A percentile compares a stretch with the other conserved stretches of the same genome.
Evolutionary conservation across 75 land plant genomes (phyloP).

Genomic region (Chamaecyparis obtusa): DNA sequence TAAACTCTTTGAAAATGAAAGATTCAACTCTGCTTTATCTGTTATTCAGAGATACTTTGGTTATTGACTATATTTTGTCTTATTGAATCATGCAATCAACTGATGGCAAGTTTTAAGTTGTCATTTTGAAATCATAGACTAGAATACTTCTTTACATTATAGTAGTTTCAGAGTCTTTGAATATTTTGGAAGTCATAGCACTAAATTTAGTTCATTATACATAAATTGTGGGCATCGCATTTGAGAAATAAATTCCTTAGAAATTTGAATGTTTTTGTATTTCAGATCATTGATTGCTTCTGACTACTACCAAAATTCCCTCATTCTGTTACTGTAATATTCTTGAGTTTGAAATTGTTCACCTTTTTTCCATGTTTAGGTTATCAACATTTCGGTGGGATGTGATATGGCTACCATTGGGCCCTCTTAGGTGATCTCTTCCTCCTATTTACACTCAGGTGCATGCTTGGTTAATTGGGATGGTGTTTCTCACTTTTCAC

Average conservation of each 20-base stretch:
- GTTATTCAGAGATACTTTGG: background rate
- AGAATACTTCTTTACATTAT: background rate
- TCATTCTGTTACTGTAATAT: background rate
- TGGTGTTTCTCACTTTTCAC: background rate
- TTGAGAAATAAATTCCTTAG: background rate
- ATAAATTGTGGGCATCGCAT: background rate
- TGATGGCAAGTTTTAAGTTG: background rate
- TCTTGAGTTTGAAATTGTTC: slow-evolving; percentile 1
- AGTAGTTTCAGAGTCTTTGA: background rate
- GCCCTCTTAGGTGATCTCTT: slow-evolving; percentile 44
- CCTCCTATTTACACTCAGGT: background rate
- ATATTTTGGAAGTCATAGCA: background rate
- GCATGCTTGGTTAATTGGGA: background rate
- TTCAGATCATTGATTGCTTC: background rate
- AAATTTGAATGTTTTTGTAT: background rate
- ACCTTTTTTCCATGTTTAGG: slow-evolving; percentile 18
- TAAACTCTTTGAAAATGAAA: background rate
- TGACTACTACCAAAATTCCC: background rate
- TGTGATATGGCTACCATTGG: slow-evolving; percentile 65
- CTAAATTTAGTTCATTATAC: background rate
- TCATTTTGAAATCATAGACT: background rate
- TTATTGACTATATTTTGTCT: background rate
- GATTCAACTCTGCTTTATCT: background rate
- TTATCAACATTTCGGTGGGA: slow-evolving; percentile 64
- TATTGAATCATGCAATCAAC: background rate